Conservation (phyloP, 2,329 filamentous ascomycete species). For the Alternaria consortialis region DNA sequence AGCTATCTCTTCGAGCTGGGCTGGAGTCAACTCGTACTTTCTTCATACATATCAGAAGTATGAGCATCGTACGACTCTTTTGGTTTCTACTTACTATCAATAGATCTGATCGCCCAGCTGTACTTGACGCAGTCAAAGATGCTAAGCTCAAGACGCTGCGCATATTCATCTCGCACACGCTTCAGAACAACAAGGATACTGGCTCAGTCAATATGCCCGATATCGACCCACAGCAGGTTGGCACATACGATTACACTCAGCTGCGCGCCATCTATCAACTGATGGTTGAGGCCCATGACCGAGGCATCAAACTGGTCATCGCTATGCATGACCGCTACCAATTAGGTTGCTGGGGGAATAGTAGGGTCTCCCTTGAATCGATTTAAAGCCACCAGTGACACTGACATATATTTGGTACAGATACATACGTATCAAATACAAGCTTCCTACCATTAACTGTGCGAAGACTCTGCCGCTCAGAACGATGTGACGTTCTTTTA, state of each 20-base stretch:
- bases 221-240: constrained; percentile 8
- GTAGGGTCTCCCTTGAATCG: neutral
- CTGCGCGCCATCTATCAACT: constrained; percentile 12
- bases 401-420: neutral
- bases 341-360: constrained; percentile 15
- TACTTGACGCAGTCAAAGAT: constrained; percentile 12
- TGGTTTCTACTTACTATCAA: neutral
- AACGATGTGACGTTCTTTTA: constrained; percentile 16
- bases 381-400: neutral
- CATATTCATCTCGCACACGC: constrained; percentile 14
- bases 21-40: neutral
- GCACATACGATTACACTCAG: constrained; percentile 13
- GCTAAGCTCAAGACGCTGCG: constrained; percentile 15
- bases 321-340: constrained; percentile 17
- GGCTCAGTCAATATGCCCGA: constrained; percentile 16
- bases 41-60: constrained; percentile 1
- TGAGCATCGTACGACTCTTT: neutral
- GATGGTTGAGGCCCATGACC: constrained; percentile 8
- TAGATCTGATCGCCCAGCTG: neutral
- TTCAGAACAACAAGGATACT: constrained; percentile 14
- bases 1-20: neutral
- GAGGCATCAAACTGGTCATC: constrained; percentile 14
- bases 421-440: neutral
- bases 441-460: constrained; percentile 1
- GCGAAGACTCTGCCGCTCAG: neutral